Evolutionary conservation across 768 basidiomycete genomes (phyloP), one percentile per base, ranked within the genome.

Genomic region (Kwoniella sp.): DNA sequence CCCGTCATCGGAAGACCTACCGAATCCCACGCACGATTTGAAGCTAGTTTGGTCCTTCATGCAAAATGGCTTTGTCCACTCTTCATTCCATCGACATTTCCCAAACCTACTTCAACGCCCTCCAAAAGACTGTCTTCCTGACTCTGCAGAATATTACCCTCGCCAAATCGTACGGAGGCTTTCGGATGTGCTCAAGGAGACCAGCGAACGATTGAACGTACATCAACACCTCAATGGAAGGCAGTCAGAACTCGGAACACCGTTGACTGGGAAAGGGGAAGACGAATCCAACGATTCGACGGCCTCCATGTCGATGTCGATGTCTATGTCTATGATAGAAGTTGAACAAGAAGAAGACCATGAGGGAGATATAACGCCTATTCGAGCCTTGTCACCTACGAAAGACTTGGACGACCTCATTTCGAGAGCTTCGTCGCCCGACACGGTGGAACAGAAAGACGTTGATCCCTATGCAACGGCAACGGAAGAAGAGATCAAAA

Each of bases 31-130:
- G 1, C 58, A 70, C 53, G 74, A 76, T 60, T 53, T 73, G 25
- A 76, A 76, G 46, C 62, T 66, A 22, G 67, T 69, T 0, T 76
- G 74, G 74, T 69, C 71, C 10, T 76, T 73, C 63, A 46, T 72
- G 60, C 48, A 56, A 12, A 66, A 67, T 26, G 72, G 71, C 19
- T 73, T 76, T 29, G 62, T 73, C 12, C 40, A 57, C 17, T 69
- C 69, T 9, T 57, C 65, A 9, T 67, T 76, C 50, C 56, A 60
- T 9, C 19, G 30, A 2, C 68, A 71, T 53, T 71, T 73, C 57
- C 70, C 70, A 48, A 40, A 65, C 24, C 55, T 58, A 17, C 48
- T 46, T 30, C 26, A 58, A n/a, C 49, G 58, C 30, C 63, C 63
- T 1, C 49, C 63, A 12, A 29, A 47, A 54, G 63, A 64, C 27